Evolutionary conservation across 116 monocot species (phyloP), one percentile per base, ranked within the genome.

Genomic region (Phalaenopsis hybrid): DNA sequence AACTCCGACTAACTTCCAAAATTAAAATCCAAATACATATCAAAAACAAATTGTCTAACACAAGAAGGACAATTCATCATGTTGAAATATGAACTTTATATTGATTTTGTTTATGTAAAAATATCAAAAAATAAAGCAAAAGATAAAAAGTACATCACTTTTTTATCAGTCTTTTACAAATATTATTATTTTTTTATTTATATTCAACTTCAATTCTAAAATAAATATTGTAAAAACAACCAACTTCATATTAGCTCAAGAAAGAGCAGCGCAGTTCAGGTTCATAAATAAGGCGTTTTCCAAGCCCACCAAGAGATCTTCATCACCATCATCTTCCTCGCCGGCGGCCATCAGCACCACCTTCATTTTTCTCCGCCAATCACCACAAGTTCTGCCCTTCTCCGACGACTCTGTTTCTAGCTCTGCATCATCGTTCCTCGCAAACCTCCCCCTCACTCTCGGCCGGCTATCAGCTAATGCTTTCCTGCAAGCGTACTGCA

Each of bases 401-500:
- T 55, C 57, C 11, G 37, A 20, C 28, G 44, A 18, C 25, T 77
- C 82, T 13, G 65, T 50, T 28, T 78, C 78, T 2, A 8, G 15
- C 51, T 78, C 55, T 44, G n/a, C 44, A 77, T 89, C 89, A 2
- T 81, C 89, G 50, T 89, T 89, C 78, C 80, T 84, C 0, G 84
- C 89, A 51, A 89, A 89, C 23, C 89, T 84, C 3, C 89, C 89
- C 41, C 82, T 46, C 51, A 86, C 84, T n/a, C 89, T 18, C 12
- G 89, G 89, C 37, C 89, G 82, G 63, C 84, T 84, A 67, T 86
- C 86, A 8, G 89, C 89, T 84, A 89, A 79, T 18, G 89, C 86
- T 82, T 89, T 89, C 81, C 89, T 79, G 82, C 89, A 89, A 16
- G 84, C 89, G 46, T 89, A 89, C 89, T 89, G 79, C 55, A 52